Evolutionary conservation across 106 monocot species (phyloP), one percentile per base, ranked within the genome.

Genomic region (Dendrobium chrysotoxum): DNA sequence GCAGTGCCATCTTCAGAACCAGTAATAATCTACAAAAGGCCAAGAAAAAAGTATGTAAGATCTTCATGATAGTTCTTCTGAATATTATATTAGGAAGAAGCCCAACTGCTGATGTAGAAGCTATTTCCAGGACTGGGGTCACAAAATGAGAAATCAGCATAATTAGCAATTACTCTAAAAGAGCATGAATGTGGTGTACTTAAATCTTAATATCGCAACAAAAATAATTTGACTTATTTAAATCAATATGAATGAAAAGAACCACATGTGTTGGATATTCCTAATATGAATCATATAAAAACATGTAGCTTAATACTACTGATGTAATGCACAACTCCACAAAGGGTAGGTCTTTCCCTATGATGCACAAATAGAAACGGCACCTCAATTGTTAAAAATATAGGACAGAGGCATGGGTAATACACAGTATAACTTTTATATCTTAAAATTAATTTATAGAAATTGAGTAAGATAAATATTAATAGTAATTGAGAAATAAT

Each of bases 1-100:
- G 82, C 64, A 53, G 94, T 89, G 55, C 96, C 96, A 89, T 97
- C 96, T 80, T 97, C 96, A 79, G 96, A 97, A 72, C 96, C 94
- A 70, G 96, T 97, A 73, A 97, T 90, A 40, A 94, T 89, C 96
- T 97, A 41, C 74, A 74, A 7, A 42, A 40, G 74, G 5, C 78
- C 65, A 85, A 88, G 21, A 85, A 75, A 53, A 30, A 71, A 80
- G 84, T 44, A 72, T 28, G 28, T 25, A 25, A 47, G 11, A 23
- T 76, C 12, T 2, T 25, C 17, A 47, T 47, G 47, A 47, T 11
- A 44, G 28, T 76, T 44, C 10, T 4, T 12, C 3, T 25, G 47
- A 74, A 39, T 74, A 26, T 76, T 13, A 46, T 7, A 18, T 74
- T 16, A 76, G 76, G 26, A 76, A 76, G 46, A 76, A 7, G 26